Evolutionary conservation across 2,329 filamentous ascomycete species (phyloP), one percentile per base, ranked within the genome.

Genomic region (Diaporthe helianthi): DNA sequence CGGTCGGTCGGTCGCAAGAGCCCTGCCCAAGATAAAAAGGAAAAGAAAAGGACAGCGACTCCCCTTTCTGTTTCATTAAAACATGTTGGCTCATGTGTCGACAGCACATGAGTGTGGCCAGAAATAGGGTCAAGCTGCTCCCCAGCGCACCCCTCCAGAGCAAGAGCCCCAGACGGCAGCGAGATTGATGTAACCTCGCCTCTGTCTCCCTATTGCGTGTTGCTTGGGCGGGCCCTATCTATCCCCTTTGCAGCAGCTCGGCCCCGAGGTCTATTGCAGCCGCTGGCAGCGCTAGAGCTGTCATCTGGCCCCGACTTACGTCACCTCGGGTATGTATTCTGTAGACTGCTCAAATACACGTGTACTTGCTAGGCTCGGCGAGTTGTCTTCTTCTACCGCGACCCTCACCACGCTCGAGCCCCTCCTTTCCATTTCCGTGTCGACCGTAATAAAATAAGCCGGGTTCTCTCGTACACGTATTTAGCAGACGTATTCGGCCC

Each of bases 101-200:
- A 53, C 41, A 49, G n/a, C n/a, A n/a, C n/a, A n/a, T n/a, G n/a
- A n/a, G 36, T 38, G 33, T 58, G 17, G 29, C 65, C 52, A 67
- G 65, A 67, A 67, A 67, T 67, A 67, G 65, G 52, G n/a, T 22
- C 29, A 31, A 15, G 36, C 36, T 54, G 36, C 36, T 54, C 41
- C 33, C 52, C 38, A 44, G 55, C 4, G 38, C 44, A 12, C 13
- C 9, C n/a, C 53, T 24, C 15, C 26, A 46, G 52, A 33, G 17
- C n/a, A n/a, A n/a, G 24, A 13, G 10, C 12, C 54, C 22, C 51
- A 66, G 26, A 66, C 64, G 58, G 8, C 58, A 66, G 51, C 64
- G 51, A 66, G 64, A 66, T 66, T 66, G 64, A 66, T 66, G 64
- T 36, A 66, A 66, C 64, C 51, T 66, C 52, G 65, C 52, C 41